phyloP scores from a whole-genome alignment of 139 green algal species.

The Penium margaritaceum region DNA sequence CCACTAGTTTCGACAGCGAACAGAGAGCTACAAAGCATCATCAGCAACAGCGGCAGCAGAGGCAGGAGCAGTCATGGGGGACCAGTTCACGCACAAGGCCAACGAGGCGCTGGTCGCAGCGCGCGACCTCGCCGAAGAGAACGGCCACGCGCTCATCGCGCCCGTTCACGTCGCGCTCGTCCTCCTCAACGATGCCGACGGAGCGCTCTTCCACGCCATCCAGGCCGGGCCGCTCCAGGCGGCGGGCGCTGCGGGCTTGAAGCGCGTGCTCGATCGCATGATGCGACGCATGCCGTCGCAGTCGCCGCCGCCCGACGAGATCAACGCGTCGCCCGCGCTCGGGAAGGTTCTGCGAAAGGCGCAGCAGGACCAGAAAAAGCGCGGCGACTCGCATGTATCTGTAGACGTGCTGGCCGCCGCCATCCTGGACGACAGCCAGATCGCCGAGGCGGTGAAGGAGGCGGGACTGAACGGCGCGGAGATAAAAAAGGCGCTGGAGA shows the following conservation, averaged over 20 bases:
- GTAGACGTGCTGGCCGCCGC: slow-evolving; percentile 34
- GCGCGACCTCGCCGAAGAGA: slow-evolving; percentile 29
- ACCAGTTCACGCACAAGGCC: slow-evolving; percentile 45
- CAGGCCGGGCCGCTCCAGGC: too few relatives aligned
- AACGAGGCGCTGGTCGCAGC: slow-evolving; percentile 33
- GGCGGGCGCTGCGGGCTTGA: too few relatives aligned
- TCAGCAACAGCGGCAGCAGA: too few relatives aligned
- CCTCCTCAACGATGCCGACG: slow-evolving; percentile 37
- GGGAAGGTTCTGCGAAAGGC: slow-evolving; percentile 26
- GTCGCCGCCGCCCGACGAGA: slow-evolving; percentile 35
- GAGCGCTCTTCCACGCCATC: slow-evolving; percentile 10
- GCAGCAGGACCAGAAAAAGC: slow-evolving; percentile 39
- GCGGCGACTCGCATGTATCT: slow-evolving; percentile 35
- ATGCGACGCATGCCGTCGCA: slow-evolving; percentile 41
- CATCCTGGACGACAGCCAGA: slow-evolving; percentile 33
- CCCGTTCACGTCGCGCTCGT: slow-evolving; percentile 33
- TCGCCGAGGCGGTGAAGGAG: slow-evolving; percentile 36
- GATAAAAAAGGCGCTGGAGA: slow-evolving; percentile 19
- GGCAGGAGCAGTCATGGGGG: too few relatives aligned
- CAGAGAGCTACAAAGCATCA: too few relatives aligned
- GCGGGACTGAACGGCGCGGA: slow-evolving; percentile 8
- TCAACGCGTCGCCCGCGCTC: slow-evolving; percentile 17
- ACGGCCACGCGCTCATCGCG: slow-evolving; percentile 36
- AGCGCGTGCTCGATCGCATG: too few relatives aligned
- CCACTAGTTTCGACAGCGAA: too few relatives aligned